These are phyloP conservation scores for Fusarium solani-melongenae DNA, from an alignment of 2,329 filamentous ascomycete species.

Conservation along the genomic window DNA sequence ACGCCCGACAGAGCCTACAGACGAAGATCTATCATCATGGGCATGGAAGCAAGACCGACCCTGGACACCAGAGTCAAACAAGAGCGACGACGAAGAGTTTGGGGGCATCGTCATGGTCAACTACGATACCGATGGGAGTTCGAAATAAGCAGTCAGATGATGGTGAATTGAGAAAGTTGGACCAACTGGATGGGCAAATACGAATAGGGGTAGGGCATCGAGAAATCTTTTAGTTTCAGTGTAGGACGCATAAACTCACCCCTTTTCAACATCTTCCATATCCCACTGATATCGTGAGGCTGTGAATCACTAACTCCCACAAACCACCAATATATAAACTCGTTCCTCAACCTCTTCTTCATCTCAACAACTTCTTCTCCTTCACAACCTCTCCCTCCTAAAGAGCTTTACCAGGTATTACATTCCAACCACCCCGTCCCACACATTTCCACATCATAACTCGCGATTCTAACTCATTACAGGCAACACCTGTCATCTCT, in stretches of 20 bases:
- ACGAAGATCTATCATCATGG: neutral
- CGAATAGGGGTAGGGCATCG: neutral
- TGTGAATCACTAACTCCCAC: neutral
- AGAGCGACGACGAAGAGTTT: constrained; percentile 50
- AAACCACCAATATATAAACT: neutral
- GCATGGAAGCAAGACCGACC: constrained; percentile 28
- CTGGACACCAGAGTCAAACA: constrained; percentile 42
- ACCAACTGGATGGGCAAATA: neutral
- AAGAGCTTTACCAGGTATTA: no score
- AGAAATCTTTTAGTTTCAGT: neutral
- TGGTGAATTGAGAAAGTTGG: neutral
- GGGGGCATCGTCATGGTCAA: constrained; percentile 52
- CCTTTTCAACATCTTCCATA: no score
- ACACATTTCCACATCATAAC: no score
- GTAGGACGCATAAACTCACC: neutral
- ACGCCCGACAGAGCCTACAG: constrained; percentile 24
- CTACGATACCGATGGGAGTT: constrained; percentile 44
- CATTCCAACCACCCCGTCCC: no score
- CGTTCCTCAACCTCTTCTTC: no score
- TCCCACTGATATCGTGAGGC: neutral
- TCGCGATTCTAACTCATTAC: no score
- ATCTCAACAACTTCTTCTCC: no score
- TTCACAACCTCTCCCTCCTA: no score
- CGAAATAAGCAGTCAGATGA: neutral
- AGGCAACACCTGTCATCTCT: no score